Base-by-base conservation (phyloP, 768 basidiomycete genomes). In the Trametes coccinea region DNA sequence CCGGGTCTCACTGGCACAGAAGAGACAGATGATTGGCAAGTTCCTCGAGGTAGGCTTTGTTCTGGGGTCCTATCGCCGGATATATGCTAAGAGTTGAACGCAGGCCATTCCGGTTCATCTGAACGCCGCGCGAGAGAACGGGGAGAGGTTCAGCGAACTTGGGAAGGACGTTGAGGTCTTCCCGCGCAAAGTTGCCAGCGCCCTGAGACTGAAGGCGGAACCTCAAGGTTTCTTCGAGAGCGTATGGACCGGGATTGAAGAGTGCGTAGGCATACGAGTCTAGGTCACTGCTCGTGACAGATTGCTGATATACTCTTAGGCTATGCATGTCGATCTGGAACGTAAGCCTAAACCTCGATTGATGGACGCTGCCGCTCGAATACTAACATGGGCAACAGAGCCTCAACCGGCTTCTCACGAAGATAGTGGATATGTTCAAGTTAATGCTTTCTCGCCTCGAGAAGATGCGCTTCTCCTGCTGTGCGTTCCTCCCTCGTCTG, bases 1-100 rank as follows among this genome's bases (percentile, higher is more conserved):
- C 5, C 29, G 67, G 61, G 63, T 60, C 40, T 47, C 41, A 9
- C 43, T 62, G 4, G 53, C 53, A 30, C 66, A 72, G 65, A 72
- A 72, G 68, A 63, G 51, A 29, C 30, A 69, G 16, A 72, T 72
- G 71, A 69, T 72, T 45, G 66, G 63, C 53, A 70, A 70, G 46
- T 72, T 72, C 59, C 49, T 70, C 33, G 71, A 72, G 65, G 70
- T 68, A 49, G 6, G 10, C 2, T 13, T 27, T 5, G 3, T 29
- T 13, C 6, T 5, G 8, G 0, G 1, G 22, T 30, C 6, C 27
- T 29, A 30, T 48, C 17, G 30, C 29, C 29, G 7, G 0, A n/a
- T 16, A 29, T 31, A 31, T 31, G 48, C 29, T 8, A 31, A n/a
- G 5, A 27, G 3, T 17, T 45, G 22, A 8, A 39, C 56, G 31